Base-by-base conservation (phyloP, 192 early-diverging fungal species). In the Coemansia sp. region DNA sequence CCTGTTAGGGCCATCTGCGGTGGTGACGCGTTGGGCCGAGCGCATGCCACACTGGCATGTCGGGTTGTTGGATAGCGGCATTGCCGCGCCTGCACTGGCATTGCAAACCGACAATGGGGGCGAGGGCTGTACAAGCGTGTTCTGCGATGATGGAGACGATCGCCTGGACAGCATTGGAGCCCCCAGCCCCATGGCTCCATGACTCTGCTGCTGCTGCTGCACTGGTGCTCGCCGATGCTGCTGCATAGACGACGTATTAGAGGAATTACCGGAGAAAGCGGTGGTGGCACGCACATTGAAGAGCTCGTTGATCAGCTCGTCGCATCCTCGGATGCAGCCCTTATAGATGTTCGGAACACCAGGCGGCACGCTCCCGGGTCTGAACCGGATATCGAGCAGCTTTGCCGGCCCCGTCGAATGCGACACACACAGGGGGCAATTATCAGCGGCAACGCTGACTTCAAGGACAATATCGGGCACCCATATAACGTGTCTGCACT, bases 1-100 rank as follows among this genome's bases (percentile, higher is more conserved):
- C 67, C 86, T 84, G 72, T 89, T 89, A 36, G 81, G 69, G 0
- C 84, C 81, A 23, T 88, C 87, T 34, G 86, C 87, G 0, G 56
- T 57, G 12, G 80, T 80, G 6, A 74, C 63, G 35, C 83, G 70
- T 43, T 77, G 75, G 5, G 76, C 68, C 4, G 86, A 77, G 0
- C 63, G 62, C 11, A 64, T 66, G n/a, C 75, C 67, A 45, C 85
- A 84, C 23, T 71, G 63, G 58, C 88, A 89, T 58, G 64, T 30
- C 44, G 85, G 77, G 9, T 48, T 64, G 26, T 53, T 46, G 6
- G 68, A n/a, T 5, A 49, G 44, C 49, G 49, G 45, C 62, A 43
- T n/a, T 15, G 48, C 24, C 35, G 36, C 41, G 23, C n/a, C 33
- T 35, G 16, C 26, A 62, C 35, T 51, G 68, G 7, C 23, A n/a